These are phyloP conservation scores for Pulicaria dysenterica DNA, from an alignment of 129 eudicot species.

Conservation along the genomic window DNA sequence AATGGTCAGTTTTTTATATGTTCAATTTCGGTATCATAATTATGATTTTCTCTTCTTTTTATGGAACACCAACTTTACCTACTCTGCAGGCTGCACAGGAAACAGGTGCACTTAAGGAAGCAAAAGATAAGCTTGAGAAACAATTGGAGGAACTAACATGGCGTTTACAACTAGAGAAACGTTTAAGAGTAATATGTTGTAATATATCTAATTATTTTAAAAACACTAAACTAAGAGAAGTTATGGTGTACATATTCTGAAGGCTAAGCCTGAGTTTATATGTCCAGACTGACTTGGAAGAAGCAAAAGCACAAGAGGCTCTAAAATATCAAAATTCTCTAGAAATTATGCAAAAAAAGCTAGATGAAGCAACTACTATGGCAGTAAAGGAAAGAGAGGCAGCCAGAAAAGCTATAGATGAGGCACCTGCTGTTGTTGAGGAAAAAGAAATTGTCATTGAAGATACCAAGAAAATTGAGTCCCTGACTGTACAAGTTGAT, in stretches of 20 bases:
- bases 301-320: conserved; percentile 76
- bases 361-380: conserved; percentile 76
- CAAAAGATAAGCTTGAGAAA: conserved; percentile 96
- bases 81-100: conserved; percentile 82
- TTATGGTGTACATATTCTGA: neutral
- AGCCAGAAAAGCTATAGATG: conserved; percentile 90
- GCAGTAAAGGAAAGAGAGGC: conserved; percentile 81
- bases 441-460: conserved; percentile 83
- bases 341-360: conserved; percentile 65
- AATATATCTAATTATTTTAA: conserved; percentile 3
- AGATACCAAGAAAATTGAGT: conserved; percentile 80
- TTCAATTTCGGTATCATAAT: conserved; percentile 9
- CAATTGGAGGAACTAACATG: conserved; percentile 95
- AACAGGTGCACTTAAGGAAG: conserved; percentile 93
- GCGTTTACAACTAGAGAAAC: conserved; percentile 99
- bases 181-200: conserved; percentile 69
- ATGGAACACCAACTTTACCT: conserved; percentile 7
- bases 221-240: conserved; percentile 4
- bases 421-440: conserved; percentile 90
- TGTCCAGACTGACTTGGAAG: conserved; percentile 91
- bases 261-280: conserved; percentile 18
- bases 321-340: conserved; percentile 63
- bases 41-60: neutral
- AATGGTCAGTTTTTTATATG: conserved; percentile 47
- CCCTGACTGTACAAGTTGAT: conserved; percentile 58